Evolutionary conservation across 2,329 filamentous ascomycete genomes (phyloP).

Genomic region (Cercospora beticola): DNA sequence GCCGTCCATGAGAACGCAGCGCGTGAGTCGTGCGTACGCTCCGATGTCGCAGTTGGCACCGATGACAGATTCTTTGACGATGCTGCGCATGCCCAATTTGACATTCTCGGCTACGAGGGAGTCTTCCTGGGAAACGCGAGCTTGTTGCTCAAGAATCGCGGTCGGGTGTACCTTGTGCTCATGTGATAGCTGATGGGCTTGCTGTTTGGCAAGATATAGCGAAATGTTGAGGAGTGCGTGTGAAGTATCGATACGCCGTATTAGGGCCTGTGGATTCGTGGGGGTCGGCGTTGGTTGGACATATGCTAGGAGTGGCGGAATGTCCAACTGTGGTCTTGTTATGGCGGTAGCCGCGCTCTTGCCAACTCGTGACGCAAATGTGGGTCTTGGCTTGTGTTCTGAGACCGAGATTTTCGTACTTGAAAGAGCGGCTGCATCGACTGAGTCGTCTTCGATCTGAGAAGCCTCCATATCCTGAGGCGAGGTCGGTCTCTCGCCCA

Average conservation of each 20-base stretch:
- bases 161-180: slow-evolving; percentile 78
- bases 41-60: slow-evolving; percentile 85
- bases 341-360: slow-evolving; percentile 16
- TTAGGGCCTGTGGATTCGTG: slow-evolving; percentile 55
- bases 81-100: slow-evolving; percentile 79
- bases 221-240: slow-evolving; percentile 78
- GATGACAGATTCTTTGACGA: slow-evolving; percentile 90
- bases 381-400: slow-evolving; percentile 49
- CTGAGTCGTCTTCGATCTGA: slow-evolving; percentile 26
- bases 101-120: slow-evolving; percentile 85
- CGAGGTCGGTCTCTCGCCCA: slow-evolving; percentile 47
- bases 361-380: slow-evolving; percentile 39
- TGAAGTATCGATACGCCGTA: slow-evolving; percentile 85
- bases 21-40: slow-evolving; percentile 78
- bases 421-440: slow-evolving; percentile 36
- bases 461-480: slow-evolving; percentile 32
- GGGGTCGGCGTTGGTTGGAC: slow-evolving; percentile 59
- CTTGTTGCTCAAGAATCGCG: slow-evolving; percentile 74
- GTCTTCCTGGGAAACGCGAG: slow-evolving; percentile 79
- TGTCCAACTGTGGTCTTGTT: slow-evolving; percentile 39
- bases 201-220: slow-evolving; percentile 80
- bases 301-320: slow-evolving; percentile 79
- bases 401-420: slow-evolving; percentile 54
- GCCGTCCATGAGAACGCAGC: slow-evolving; percentile 90
- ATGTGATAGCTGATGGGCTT: slow-evolving; percentile 69